Evolutionary conservation across 2,329 filamentous ascomycete genomes (phyloP).

Genomic region (Diaporthe nobilis): DNA sequence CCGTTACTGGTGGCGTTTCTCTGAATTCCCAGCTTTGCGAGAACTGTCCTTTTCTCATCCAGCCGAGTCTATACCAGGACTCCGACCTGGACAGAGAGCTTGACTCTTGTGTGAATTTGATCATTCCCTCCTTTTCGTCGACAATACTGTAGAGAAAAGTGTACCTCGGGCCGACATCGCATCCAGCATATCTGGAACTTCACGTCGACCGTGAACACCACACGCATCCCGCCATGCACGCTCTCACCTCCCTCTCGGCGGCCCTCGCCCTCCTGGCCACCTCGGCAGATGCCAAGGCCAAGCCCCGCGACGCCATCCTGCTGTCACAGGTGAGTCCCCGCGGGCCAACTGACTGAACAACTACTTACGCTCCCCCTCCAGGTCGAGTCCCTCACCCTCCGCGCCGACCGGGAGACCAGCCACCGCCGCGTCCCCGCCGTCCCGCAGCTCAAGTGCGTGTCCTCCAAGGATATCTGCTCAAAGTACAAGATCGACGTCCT

Average conservation of each 20-base stretch:
- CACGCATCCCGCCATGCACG: slow-evolving; percentile 17
- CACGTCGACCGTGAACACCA: not conserved
- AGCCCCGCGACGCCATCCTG: slow-evolving; percentile 68
- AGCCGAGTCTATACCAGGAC: not conserved
- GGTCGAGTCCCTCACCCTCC: slow-evolving; percentile 85
- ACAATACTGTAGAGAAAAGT: not conserved
- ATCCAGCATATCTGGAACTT: not conserved
- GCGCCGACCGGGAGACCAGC: slow-evolving; percentile 74
- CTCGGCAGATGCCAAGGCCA: slow-evolving; percentile 45
- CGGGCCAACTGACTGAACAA: too few relatives aligned
- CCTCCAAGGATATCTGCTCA: slow-evolving; percentile 73
- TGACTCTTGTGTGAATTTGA: too few relatives aligned
- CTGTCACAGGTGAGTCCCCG: slow-evolving; percentile 68
- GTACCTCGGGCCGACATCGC: not conserved
- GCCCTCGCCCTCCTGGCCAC: slow-evolving; percentile 38
- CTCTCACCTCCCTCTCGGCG: not conserved
- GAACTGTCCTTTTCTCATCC: not conserved
- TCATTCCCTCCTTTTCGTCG: too few relatives aligned
- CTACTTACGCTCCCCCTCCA: slow-evolving; percentile 44
- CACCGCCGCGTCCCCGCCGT: slow-evolving; percentile 82
- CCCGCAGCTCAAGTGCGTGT: slow-evolving; percentile 84
- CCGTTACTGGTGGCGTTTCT: slow-evolving; percentile 36
- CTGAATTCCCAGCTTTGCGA: not conserved
- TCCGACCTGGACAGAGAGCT: not conserved
- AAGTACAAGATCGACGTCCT: slow-evolving; percentile 84